Evolutionary conservation across 371 early-diverging fungal species (phyloP).

Genomic region (Mortierella sp.): DNA sequence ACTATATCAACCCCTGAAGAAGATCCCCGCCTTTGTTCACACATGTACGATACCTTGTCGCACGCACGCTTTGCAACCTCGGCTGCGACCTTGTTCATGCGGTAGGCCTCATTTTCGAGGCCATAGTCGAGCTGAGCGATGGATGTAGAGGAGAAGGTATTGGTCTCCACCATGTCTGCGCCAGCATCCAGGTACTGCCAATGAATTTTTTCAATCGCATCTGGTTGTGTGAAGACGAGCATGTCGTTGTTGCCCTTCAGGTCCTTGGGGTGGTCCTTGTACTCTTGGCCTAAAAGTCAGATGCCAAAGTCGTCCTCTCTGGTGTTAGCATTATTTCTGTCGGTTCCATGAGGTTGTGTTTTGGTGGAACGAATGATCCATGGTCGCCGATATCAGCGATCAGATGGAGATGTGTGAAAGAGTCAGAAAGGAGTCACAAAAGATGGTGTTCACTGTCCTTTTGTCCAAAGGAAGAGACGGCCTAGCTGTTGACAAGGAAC

Average conservation of each 20-base stretch:
- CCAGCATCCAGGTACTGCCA: conserved; percentile 91
- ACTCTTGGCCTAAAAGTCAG: conserved; percentile 69
- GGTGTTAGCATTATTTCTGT: too few relatives aligned
- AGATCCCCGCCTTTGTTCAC: too few relatives aligned
- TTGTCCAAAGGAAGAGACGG: neutral
- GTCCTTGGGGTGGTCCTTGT: conserved; percentile 82
- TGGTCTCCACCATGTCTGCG: conserved; percentile 93
- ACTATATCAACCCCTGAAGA: neutral
- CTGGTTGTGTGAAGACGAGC: conserved; percentile 89
- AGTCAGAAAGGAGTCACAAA: too few relatives aligned
- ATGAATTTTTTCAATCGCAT: conserved; percentile 89
- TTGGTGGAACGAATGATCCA: too few relatives aligned
- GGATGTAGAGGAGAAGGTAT: conserved; percentile 90
- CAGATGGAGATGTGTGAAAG: too few relatives aligned
- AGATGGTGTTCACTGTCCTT: too few relatives aligned
- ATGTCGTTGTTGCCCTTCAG: conserved; percentile 95
- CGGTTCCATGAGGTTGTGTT: too few relatives aligned
- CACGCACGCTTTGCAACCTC: conserved; percentile 87
- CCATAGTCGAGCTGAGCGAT: conserved; percentile 94
- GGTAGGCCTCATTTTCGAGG: conserved; percentile 85
- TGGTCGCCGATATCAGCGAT: too few relatives aligned
- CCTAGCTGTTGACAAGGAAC: neutral
- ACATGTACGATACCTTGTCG: conserved; percentile 62
- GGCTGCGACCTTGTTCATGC: conserved; percentile 92
- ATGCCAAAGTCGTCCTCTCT: too few relatives aligned